Evolutionary conservation across 495 filamentous ascomycete genomes (phyloP).

Genomic region (Arthonia radiata): DNA sequence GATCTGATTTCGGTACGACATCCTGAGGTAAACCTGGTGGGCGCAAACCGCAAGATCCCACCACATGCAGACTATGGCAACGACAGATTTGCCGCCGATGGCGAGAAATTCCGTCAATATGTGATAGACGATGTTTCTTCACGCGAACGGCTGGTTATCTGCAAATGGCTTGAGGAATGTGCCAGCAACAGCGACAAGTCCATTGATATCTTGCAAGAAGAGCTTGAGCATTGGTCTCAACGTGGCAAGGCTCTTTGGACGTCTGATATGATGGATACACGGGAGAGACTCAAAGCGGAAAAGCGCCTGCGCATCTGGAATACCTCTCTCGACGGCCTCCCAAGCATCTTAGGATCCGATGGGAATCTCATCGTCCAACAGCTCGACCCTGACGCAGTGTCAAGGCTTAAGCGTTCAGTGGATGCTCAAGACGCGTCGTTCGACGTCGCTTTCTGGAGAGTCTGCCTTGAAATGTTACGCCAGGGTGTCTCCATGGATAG

Average conservation of each 20-base stretch:
- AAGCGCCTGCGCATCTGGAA: conserved; percentile 47
- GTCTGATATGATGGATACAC: conserved; percentile 79
- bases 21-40: conserved; percentile 9
- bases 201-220: conserved; percentile 48
- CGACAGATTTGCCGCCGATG: conserved; percentile 35
- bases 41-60: conserved; percentile 19
- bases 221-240: conserved; percentile 35
- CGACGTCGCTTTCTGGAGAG: conserved; percentile 68
- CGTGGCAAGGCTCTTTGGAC: conserved; percentile 42
- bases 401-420: conserved; percentile 45
- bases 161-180: conserved; percentile 62
- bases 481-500: conserved; percentile 45
- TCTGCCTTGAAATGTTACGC: conserved; percentile 69
- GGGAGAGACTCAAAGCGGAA: conserved; percentile 65
- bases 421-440: conserved; percentile 62
- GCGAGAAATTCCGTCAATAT: conserved; percentile 38
- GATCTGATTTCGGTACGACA: conserved; percentile 3
- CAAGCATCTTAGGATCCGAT: conserved; percentile 23
- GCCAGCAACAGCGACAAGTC: conserved; percentile 36
- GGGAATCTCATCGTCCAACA: conserved; percentile 54
- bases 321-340: conserved; percentile 28
- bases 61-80: conserved; percentile 20
- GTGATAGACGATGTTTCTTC: conserved; percentile 41
- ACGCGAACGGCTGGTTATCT: conserved; percentile 43
- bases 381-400: conserved; percentile 74